Evolutionary conservation across 2,329 filamentous ascomycete genomes (phyloP), one percentile per base, ranked within the genome.

Genomic region (Paracorniculantispora psalliotae): DNA sequence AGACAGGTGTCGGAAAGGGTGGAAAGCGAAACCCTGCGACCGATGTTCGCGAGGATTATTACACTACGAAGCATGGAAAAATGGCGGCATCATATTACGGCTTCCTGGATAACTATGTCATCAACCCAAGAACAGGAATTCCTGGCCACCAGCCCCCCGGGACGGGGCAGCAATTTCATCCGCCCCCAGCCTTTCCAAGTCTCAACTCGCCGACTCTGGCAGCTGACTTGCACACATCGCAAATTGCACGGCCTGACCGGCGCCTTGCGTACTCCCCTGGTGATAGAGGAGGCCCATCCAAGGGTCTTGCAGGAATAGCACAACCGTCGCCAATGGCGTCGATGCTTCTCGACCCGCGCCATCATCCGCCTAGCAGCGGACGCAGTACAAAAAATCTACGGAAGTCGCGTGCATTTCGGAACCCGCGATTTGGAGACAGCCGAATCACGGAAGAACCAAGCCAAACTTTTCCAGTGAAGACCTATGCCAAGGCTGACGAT

Each of bases 81-180:
- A 96, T 99, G 91, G 88, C 94, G n/a, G 90, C 92, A 17, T 97
- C 93, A 0, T 94, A 97, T 70, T 92, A 94, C 67, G 92, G 92
- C 2, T 99, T 99, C 71, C 79, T 97, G 61, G 92, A 97, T 69
- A 92, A 96, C 65, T 99, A 99, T 67, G 85, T 88, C 15, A 84
- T 87, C 51, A 90, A 91, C 66, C 85, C 87, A 3, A 87, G 86
- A 70, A 85, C 83, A 7, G 86, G 85, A 1, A 81, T 87, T 21
- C 82, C 83, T 7, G 83, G 84, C 21, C 80, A 84, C 57, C 74
- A 86, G 37, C 81, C 82, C 15, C 81, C 81, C 3, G 80, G 80
- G 2, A 72, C 73, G 55, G 81, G 71, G 8, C 65, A 68, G 23
- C 80, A 81, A 44, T 92, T 93, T 70, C 84, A 92, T 61, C 89